phyloP scores from a whole-genome alignment of 2,329 filamentous ascomycete species.

The Neurospora crassa region DNA sequence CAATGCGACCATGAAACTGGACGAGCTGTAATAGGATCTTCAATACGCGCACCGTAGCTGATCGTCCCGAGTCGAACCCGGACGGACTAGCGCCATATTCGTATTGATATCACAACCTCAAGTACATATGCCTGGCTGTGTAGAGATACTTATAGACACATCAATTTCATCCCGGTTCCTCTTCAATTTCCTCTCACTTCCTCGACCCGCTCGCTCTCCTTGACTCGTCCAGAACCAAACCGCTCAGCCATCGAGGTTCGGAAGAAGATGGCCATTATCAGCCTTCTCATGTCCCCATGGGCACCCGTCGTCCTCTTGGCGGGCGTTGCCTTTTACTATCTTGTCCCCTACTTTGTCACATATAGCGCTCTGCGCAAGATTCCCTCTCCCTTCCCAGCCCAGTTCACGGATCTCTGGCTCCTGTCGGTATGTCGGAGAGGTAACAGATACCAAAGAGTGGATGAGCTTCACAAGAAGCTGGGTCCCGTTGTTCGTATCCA shows the following conservation, averaged over 20 bases:
- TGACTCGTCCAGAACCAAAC: not conserved
- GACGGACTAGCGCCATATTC: not conserved
- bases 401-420: conserved; percentile 75
- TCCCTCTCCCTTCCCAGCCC: conserved; percentile 52
- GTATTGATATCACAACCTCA: not conserved
- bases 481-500: conserved; percentile 77
- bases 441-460: conserved; percentile 52
- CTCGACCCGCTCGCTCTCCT: not conserved
- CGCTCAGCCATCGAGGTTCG: not conserved
- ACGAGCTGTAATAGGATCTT: not conserved
- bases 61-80: not conserved
- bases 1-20: not conserved
- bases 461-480: conserved; percentile 63
- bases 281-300: conserved; percentile 33
- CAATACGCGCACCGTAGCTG: not conserved
- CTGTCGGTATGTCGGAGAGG: conserved; percentile 57
- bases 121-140: not conserved
- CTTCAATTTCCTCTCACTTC: not conserved
- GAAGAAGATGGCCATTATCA: conserved; percentile 16
- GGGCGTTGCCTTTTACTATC: conserved; percentile 42
- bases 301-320: conserved; percentile 35
- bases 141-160: not conserved
- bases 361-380: conserved; percentile 40
- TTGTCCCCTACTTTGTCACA: conserved; percentile 52
- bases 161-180: not conserved